Evolutionary conservation across 192 early-diverging fungal genomes (phyloP).

Genomic region (Coemansia sp.): DNA sequence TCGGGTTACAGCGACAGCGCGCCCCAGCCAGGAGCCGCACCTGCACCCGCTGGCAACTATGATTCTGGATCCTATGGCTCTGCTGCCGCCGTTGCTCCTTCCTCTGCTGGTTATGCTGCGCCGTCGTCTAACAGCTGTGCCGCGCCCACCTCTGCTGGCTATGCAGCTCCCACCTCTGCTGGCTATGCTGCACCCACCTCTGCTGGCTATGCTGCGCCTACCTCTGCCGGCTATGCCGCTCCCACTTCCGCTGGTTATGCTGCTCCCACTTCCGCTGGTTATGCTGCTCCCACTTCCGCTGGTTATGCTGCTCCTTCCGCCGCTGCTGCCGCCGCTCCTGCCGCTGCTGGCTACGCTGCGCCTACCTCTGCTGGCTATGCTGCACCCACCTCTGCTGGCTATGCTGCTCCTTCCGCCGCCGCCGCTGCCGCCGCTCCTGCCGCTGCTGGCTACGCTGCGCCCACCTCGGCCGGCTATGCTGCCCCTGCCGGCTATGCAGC

Average conservation of each 20-base stretch:
- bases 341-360: conserved; percentile 13
- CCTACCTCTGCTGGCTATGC: conserved; percentile 18
- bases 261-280: conserved; percentile 17
- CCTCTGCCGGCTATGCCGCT: neutral
- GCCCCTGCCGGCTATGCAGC: conserved; percentile 7
- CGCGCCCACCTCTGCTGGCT: conserved; percentile 12
- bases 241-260: conserved; percentile 12
- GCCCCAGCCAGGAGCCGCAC: conserved; percentile 1
- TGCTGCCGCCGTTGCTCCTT: neutral
- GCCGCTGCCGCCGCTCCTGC: conserved; percentile 17
- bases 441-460: conserved; percentile 12
- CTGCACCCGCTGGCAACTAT: conserved; percentile 14
- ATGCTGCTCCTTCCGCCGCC: conserved; percentile 20
- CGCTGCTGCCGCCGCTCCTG: conserved; percentile 3
- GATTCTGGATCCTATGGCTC: conserved; percentile 19
- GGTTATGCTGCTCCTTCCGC: conserved; percentile 23
- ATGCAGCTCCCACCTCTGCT: conserved; percentile 6
- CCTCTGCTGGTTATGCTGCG: neutral
- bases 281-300: conserved; percentile 5
- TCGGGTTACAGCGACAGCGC: neutral
- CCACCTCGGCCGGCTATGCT: conserved; percentile 15
- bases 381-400: conserved; percentile 7
- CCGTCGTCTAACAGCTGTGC: too few relatives aligned
- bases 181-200: conserved; percentile 18
- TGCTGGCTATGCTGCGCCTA: conserved; percentile 16